Evolutionary conservation across 1,284 basidiomycete genomes (phyloP).

Genomic region (Boletus holoroseus): DNA sequence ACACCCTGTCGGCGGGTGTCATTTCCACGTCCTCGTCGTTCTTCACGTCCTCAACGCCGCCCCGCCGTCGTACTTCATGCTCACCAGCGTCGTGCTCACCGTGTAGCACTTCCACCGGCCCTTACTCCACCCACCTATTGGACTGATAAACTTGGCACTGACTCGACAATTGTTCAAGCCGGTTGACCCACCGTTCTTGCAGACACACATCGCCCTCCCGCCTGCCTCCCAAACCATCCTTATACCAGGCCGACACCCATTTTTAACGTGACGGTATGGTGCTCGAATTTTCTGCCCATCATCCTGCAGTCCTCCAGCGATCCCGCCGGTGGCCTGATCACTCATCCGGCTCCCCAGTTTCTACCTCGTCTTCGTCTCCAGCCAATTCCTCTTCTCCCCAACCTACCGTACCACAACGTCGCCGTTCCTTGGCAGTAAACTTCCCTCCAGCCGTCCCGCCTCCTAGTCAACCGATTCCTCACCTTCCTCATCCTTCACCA

Average conservation of each 20-base stretch:
- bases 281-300: constrained; percentile 46
- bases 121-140: background rate
- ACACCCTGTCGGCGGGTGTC: constrained; percentile 11
- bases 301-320: constrained; percentile 36
- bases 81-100: constrained; percentile 3
- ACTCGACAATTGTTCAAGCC: constrained; percentile 11
- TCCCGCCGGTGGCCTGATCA: constrained; percentile 49
- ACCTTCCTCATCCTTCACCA: constrained; percentile 39
- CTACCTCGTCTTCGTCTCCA: constrained; percentile 35
- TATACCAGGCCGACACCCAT: background rate
- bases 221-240: background rate
- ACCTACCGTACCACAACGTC: constrained; percentile 41
- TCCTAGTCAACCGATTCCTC: constrained; percentile 68
- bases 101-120: constrained; percentile 11
- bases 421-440: constrained; percentile 63
- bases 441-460: constrained; percentile 63
- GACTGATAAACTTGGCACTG: constrained; percentile 19
- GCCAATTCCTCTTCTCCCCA: constrained; percentile 36
- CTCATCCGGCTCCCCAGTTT: constrained; percentile 23
- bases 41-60: constrained; percentile 3
- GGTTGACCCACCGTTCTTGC: constrained; percentile 10
- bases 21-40: constrained; percentile 7
- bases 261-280: constrained; percentile 41
- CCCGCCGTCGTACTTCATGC: constrained; percentile 16
- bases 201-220: background rate